Evolutionary conservation across 495 filamentous ascomycete species (phyloP).

Genomic region (Penicillium lagena): DNA sequence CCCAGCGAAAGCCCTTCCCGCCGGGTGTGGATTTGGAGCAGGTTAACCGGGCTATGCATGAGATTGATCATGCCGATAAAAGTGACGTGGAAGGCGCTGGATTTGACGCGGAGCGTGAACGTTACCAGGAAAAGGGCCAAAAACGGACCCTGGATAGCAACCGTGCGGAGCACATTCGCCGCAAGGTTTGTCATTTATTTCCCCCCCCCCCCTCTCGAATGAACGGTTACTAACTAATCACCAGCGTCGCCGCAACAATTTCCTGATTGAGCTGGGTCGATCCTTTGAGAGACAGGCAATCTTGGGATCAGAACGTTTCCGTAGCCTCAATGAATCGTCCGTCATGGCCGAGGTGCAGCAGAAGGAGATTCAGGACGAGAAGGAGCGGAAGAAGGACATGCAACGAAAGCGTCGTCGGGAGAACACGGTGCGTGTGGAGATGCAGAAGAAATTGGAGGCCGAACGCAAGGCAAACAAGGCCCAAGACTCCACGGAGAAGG

Average conservation of each 20-base stretch:
- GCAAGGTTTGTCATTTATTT: constrained; percentile 40
- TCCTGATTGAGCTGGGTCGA: constrained; percentile 41
- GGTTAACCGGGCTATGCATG: constrained; percentile 54
- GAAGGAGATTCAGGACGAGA: constrained; percentile 87
- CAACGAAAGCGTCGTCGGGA: constrained; percentile 95
- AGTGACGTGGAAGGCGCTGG: constrained; percentile 61
- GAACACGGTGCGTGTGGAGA: constrained; percentile 82
- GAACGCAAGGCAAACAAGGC: constrained; percentile 67
- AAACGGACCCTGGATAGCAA: constrained; percentile 60
- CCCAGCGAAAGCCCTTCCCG: constrained; percentile 15
- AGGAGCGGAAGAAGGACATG: constrained; percentile 99
- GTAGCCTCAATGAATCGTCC: constrained; percentile 51
- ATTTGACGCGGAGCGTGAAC: constrained; percentile 50
- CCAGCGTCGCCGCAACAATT: constrained; percentile 50
- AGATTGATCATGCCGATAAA: constrained; percentile 60
- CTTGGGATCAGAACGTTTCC: constrained; percentile 47
- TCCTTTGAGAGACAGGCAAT: constrained; percentile 49
- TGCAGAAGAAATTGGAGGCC: constrained; percentile 79
- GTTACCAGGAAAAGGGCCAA: constrained; percentile 43
- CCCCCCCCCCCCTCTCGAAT: constrained; percentile 3
- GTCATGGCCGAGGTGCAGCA: constrained; percentile 82
- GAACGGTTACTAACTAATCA: constrained; percentile 11
- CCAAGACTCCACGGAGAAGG: constrained; percentile 70
- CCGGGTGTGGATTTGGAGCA: constrained; percentile 52
- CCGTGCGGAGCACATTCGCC: constrained; percentile 48